Percentiles rank a stretch among this genome's conserved stretches.
Conservation (phyloP, 352 stramenopile species). For the Elongisporangium undulatum region DNA sequence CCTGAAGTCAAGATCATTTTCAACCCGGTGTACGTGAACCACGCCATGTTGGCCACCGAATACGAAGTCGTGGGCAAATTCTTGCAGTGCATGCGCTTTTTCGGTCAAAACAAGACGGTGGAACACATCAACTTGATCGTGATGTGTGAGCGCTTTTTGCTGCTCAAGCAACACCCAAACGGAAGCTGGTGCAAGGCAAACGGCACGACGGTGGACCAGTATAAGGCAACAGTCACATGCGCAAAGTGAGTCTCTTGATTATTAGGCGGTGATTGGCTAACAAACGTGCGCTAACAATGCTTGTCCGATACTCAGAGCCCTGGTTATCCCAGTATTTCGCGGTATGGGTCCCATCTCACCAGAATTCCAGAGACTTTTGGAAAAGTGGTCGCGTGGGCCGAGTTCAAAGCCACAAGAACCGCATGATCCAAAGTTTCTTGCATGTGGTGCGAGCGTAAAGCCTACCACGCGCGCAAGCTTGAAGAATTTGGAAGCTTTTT, state of each 20-base stretch:
- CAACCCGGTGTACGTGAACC: conserved; percentile 65
- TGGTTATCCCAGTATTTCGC: conserved; percentile 45
- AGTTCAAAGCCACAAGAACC: conserved; percentile 18
- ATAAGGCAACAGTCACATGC: conserved; percentile 78
- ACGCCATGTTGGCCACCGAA: conserved; percentile 64
- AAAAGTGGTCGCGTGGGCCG: conserved; percentile 56
- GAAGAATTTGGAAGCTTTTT: conserved; percentile 65
- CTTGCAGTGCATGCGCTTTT: conserved; percentile 77
- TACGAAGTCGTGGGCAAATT: conserved; percentile 73
- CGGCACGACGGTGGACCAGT: conserved; percentile 55
- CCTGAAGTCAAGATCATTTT: conserved; percentile 73
- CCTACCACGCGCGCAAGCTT: conserved; percentile 31
- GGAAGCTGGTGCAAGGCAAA: conserved; percentile 69
- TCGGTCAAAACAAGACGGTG: conserved; percentile 33
- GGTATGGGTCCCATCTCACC: conserved; percentile 50
- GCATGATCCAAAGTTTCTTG: conserved; percentile 36
- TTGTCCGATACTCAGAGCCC: conserved; percentile 27
- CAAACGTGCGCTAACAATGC: conserved; percentile 3
- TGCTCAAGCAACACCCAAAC: conserved; percentile 62
- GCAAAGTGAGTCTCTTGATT: conserved; percentile 52
- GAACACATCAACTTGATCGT: conserved; percentile 41
- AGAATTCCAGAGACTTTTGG: conserved; percentile 56
- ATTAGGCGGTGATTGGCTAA: neutral
- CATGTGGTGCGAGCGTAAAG: conserved; percentile 40
- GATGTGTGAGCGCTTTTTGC: conserved; percentile 57